Conservation (phyloP, 2,329 filamentous ascomycete genomes). For the Colletotrichum cereale region DNA sequence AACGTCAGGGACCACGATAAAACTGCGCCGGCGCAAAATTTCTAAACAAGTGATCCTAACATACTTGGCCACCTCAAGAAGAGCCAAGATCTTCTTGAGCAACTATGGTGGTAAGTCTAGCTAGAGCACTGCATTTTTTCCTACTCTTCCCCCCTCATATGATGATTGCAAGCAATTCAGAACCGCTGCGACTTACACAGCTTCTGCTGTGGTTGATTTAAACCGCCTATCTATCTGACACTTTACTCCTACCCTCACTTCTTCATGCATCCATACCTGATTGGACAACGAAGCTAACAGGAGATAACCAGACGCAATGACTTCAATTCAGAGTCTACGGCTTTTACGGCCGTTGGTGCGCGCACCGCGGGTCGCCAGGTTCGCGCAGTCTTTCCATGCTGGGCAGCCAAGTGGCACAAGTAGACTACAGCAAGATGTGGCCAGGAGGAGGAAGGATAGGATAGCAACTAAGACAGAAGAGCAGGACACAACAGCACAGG, state of each 20-base stretch:
- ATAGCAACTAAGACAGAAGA: constrained; percentile 4
- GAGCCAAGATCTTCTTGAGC: constrained; percentile 36
- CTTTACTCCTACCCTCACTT: constrained; percentile 30
- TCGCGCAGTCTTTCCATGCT: constrained; percentile 30
- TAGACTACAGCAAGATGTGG: constrained; percentile 26
- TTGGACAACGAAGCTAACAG: constrained; percentile 37
- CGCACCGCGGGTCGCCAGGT: constrained; percentile 31
- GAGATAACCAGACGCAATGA: constrained; percentile 49
- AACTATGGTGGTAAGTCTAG: constrained; percentile 38
- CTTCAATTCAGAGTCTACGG: constrained; percentile 52
- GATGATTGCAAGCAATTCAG: constrained; percentile 57
- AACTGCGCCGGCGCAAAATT: constrained; percentile 23
- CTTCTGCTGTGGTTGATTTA: constrained; percentile 57
- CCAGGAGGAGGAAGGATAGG: constrained; percentile 13
- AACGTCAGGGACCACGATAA: constrained; percentile 23
- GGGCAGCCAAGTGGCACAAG: constrained; percentile 32
- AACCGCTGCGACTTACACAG: constrained; percentile 65
- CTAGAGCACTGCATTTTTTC: neutral
- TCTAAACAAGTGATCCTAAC: accelerated
- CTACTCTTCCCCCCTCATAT: constrained; percentile 10
- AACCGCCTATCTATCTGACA: constrained; percentile 57
- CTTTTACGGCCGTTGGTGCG: constrained; percentile 43
- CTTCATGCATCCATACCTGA: constrained; percentile 42
- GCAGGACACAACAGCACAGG: neutral
- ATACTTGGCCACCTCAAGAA: constrained; percentile 25